Conservation (phyloP, 2,329 filamentous ascomycete species). For the Domatiomyces catenatus region DNA sequence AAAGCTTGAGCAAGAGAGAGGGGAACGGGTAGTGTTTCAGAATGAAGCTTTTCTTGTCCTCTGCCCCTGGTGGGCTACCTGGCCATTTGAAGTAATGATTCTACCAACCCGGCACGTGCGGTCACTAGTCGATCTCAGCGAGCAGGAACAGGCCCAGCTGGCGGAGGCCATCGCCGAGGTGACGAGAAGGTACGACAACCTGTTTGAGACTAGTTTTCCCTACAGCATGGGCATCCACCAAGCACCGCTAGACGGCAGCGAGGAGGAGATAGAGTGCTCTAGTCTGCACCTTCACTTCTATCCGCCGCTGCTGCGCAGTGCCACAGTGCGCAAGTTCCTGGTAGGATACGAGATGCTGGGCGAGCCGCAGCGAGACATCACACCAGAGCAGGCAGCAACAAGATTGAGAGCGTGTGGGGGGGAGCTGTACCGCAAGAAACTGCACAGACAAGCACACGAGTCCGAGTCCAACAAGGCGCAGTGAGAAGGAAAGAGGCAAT, state of each 20-base stretch:
- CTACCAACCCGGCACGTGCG: constrained; percentile 71
- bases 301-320: constrained; percentile 77
- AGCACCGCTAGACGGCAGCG: constrained; percentile 66
- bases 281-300: constrained; percentile 98
- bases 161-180: constrained; percentile 79
- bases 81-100: constrained; percentile 93
- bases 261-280: constrained; percentile 70
- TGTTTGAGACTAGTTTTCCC: constrained; percentile 92
- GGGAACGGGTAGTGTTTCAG: constrained; percentile 74
- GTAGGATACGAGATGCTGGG: constrained; percentile 95
- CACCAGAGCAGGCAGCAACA: constrained; percentile 81
- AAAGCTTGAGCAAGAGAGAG: constrained; percentile 61
- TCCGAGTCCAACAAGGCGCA: constrained; percentile 5
- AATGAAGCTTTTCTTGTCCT: constrained; percentile 74
- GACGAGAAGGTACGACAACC: constrained; percentile 82
- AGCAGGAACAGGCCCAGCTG: constrained; percentile 54
- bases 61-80: constrained; percentile 94
- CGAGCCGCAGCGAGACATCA: constrained; percentile 96
- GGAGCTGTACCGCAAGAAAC: constrained; percentile 62
- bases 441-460: constrained; percentile 18
- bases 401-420: constrained; percentile 62
- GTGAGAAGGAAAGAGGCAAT: too few species aligned
- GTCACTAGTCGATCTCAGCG: constrained; percentile 65
- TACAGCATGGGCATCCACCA: constrained; percentile 97
- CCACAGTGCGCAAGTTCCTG: constrained; percentile 88